These are phyloP conservation scores for Cladosporium sp. DNA, from an alignment of 2,329 filamentous ascomycete species.

Conservation along the genomic window DNA sequence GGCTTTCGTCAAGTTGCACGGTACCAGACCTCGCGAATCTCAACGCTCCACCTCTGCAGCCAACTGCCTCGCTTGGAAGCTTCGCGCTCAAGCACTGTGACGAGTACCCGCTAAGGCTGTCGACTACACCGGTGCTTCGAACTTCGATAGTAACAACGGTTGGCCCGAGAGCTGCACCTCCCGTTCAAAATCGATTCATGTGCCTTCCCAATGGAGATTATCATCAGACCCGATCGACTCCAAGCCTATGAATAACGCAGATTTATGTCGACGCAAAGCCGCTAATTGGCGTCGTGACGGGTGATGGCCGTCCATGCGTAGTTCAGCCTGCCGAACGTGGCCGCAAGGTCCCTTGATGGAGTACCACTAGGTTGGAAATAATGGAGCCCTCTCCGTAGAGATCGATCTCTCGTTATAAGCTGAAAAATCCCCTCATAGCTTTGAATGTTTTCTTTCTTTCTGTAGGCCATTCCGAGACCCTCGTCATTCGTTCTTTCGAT, in stretches of 20 bases:
- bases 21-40: not conserved
- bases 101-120: not conserved
- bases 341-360: not conserved
- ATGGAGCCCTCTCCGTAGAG: no score
- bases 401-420: not conserved
- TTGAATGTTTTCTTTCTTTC: not conserved
- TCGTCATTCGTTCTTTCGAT: slow-evolving; percentile 4
- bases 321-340: not conserved
- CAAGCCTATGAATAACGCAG: slow-evolving; percentile 1
- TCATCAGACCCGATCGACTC: no score
- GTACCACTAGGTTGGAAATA: no score
- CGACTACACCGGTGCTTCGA: not conserved
- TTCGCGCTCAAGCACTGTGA: slow-evolving; percentile 1
- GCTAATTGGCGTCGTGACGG: not conserved
- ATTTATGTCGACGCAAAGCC: slow-evolving; percentile 1
- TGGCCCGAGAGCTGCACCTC: not conserved
- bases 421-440: not conserved
- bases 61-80: not conserved
- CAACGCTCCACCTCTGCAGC: not conserved
- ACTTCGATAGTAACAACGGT: slow-evolving; percentile 10
- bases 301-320: not conserved
- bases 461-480: slow-evolving; percentile 1
- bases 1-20: not conserved
- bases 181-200: not conserved
- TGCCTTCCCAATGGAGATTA: no score